Percentiles rank a stretch among this genome's conserved stretches.
Evolutionary conservation across 177 flowering plant genomes (phyloP).

Genomic region (Tripterygium wilfordii): DNA sequence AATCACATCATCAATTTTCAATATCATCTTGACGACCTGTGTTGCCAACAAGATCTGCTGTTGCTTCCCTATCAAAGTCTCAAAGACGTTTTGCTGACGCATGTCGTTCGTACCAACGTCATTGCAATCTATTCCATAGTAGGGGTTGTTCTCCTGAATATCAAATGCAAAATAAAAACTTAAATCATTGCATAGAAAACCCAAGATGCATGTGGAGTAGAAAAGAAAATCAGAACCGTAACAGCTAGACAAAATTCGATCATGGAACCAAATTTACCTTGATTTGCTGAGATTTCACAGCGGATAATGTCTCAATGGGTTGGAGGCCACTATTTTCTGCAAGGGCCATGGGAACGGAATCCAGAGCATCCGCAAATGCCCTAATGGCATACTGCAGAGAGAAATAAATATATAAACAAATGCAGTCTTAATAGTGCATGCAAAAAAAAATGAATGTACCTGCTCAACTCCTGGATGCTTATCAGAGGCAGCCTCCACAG

Average conservation of each 20-base stretch:
- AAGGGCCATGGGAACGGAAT: conserved; percentile 92
- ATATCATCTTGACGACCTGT: conserved; percentile 95
- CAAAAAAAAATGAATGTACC: conserved; percentile 25
- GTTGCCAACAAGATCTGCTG: conserved; percentile 93
- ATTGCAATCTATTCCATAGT: conserved; percentile 89
- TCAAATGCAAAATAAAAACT: not conserved
- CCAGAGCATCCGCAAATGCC: conserved; percentile 95
- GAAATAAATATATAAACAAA: not conserved
- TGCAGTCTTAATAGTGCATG: not conserved
- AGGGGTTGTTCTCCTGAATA: conserved; percentile 69
- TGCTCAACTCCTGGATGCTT: conserved; percentile 92
- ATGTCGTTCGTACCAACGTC: conserved; percentile 94
- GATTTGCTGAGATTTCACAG: conserved; percentile 91
- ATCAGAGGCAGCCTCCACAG: conserved; percentile 97
- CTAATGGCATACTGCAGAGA: conserved; percentile 86
- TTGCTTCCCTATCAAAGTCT: conserved; percentile 92
- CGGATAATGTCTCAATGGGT: conserved; percentile 91
- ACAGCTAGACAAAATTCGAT: too few species aligned
- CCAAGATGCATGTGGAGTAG: too few species aligned
- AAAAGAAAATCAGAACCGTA: too few species aligned
- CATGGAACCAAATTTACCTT: conserved; percentile 64
- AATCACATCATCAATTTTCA: conserved; percentile 92
- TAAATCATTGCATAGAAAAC: not conserved
- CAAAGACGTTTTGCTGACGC: conserved; percentile 93
- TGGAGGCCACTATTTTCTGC: conserved; percentile 99